Evolutionary conservation across 2,329 filamentous ascomycete genomes (phyloP).

Genomic region (Rhinocladiella mackenziei): DNA sequence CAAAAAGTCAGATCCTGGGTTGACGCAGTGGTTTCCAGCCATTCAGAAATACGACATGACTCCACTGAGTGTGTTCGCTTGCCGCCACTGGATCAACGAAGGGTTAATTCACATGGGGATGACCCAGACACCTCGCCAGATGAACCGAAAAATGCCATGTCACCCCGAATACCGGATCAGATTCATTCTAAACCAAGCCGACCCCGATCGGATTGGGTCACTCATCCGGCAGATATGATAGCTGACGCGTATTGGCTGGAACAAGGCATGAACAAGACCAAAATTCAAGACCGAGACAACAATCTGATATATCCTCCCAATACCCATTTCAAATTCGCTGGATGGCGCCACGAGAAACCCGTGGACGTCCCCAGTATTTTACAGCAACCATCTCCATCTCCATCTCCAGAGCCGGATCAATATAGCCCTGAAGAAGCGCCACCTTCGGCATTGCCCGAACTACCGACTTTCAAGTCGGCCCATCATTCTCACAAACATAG

Average conservation of each 20-base stretch:
- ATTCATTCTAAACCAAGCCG: slow-evolving; percentile 56
- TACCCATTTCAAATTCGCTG: slow-evolving; percentile 30
- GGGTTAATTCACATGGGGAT: slow-evolving; percentile 28
- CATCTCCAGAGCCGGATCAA: slow-evolving; percentile 7
- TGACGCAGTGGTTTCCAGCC: slow-evolving; percentile 58
- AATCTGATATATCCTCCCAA: slow-evolving; percentile 58
- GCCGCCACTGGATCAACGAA: slow-evolving; percentile 37
- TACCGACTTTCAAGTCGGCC: slow-evolving; percentile 29
- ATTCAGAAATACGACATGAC: slow-evolving; percentile 43
- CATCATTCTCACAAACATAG: slow-evolving; percentile 14
- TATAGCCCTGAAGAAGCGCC: slow-evolving; percentile 19
- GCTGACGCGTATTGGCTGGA: slow-evolving; percentile 91
- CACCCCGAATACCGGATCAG: slow-evolving; percentile 28
- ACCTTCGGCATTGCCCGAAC: slow-evolving; percentile 21
- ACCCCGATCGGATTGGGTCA: slow-evolving; percentile 77
- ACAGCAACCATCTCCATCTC: slow-evolving; percentile 20
- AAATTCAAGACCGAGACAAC: slow-evolving; percentile 77
- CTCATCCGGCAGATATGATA: slow-evolving; percentile 77
- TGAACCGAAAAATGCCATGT: slow-evolving; percentile 36
- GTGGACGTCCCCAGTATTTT: slow-evolving; percentile 18
- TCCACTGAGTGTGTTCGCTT: slow-evolving; percentile 44
- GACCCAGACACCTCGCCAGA: slow-evolving; percentile 22
- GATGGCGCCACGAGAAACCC: slow-evolving; percentile 28
- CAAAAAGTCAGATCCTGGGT: slow-evolving; percentile 72
- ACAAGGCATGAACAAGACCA: slow-evolving; percentile 70